Conservation (phyloP, 176 grass and related monocot genomes). For the Aegilops speltoides region DNA sequence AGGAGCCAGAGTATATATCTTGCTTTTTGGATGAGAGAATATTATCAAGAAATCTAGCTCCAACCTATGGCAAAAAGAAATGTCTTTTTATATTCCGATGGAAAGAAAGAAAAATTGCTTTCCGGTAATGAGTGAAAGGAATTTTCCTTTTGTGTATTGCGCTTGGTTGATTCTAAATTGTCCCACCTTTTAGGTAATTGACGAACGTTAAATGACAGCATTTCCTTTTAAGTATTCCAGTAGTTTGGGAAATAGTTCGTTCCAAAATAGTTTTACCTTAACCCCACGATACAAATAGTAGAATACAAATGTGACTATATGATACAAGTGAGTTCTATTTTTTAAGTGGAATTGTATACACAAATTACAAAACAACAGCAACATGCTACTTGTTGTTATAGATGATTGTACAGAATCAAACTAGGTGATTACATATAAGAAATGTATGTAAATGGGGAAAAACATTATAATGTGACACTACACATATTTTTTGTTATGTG, state of each 20-base stretch:
- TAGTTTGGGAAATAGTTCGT: neutral
- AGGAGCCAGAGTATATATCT: conserved; percentile 42
- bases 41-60: conserved; percentile 33
- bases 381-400: too few species aligned
- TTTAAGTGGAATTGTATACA: neutral
- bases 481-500: neutral
- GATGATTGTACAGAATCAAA: too few species aligned
- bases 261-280: neutral
- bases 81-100: neutral
- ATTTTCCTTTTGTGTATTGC: neutral
- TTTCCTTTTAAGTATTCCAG: neutral
- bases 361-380: too few species aligned
- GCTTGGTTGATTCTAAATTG: conserved; percentile 4
- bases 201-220: neutral
- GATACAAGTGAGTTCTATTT: neutral
- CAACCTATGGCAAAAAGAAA: neutral
- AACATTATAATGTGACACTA: neutral
- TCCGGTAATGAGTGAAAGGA: conserved; percentile 11
- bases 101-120: neutral
- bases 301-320: neutral
- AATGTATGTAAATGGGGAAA: neutral
- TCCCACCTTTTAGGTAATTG: neutral
- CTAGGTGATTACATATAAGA: too few species aligned
- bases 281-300: neutral
- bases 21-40: conserved; percentile 35